Percentiles rank a stretch among this genome's conserved stretches.
Conservation (phyloP, 108 stramenopile species). For the Stephanodiscus triporus region DNA sequence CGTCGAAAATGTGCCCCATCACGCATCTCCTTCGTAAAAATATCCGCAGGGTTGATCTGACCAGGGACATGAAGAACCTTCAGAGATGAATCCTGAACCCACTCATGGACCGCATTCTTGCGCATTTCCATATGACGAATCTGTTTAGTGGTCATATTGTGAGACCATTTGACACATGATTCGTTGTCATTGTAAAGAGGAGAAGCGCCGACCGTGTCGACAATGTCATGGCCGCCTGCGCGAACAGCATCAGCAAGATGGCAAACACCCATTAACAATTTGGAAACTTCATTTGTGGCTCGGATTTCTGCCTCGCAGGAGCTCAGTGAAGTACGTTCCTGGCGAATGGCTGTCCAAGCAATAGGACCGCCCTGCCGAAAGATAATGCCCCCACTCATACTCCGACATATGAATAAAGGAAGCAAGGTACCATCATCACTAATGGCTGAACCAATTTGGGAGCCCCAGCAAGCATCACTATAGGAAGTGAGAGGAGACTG, state of each 20-base stretch:
- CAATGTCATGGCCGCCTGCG: too few species aligned
- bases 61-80: not conserved
- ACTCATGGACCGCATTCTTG: not conserved
- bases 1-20: constrained; percentile 12
- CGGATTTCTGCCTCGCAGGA: too few species aligned
- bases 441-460: not conserved
- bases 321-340: not conserved
- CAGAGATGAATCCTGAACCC: too few species aligned
- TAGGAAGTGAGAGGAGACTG: not conserved
- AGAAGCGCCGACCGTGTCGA: too few species aligned
- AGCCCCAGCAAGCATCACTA: not conserved
- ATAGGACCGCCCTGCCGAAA: not conserved
- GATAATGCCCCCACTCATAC: not conserved
- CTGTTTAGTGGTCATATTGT: not conserved
- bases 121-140: constrained; percentile 1
- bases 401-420: not conserved
- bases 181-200: too few species aligned
- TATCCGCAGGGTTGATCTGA: not conserved
- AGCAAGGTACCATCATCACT: not conserved
- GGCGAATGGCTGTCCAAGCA: not conserved
- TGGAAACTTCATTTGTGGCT: not conserved
- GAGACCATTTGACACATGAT: too few species aligned
- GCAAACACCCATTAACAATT: too few species aligned
- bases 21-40: constrained; percentile 10
- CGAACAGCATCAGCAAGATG: too few species aligned